A percentile compares a stretch with the other conserved stretches of the same genome.
These are phyloP conservation scores for Panellus pusillus DNA, from an alignment of 768 basidiomycete species.

Conservation along the genomic window DNA sequence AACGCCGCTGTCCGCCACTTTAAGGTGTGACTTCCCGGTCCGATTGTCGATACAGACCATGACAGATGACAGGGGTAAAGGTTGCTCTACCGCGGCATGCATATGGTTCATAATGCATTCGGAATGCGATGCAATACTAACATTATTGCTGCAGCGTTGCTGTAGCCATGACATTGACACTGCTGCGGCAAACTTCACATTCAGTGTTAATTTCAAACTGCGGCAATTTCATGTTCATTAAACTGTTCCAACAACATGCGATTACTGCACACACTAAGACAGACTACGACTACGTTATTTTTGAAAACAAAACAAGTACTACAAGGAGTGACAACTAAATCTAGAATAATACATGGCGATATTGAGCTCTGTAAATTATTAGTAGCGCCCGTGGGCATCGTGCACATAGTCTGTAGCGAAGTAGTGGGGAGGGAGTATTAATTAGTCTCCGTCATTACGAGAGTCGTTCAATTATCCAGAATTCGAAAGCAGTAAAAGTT, in stretches of 20 bases:
- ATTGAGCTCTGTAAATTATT: conserved; percentile 6
- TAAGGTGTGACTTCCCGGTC: neutral
- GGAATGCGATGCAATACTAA: too few species aligned
- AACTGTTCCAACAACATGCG: conserved; percentile 10
- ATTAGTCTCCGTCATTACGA: neutral
- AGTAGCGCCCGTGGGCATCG: neutral
- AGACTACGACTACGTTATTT: conserved; percentile 11
- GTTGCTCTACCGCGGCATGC: too few species aligned
- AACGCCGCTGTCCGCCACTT: neutral
- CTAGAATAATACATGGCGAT: conserved; percentile 9
- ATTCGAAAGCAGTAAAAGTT: neutral
- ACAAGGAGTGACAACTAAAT: conserved; percentile 1
- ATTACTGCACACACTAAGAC: conserved; percentile 10
- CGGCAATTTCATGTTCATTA: neutral
- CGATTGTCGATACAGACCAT: too few species aligned
- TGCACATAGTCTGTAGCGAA: too few species aligned
- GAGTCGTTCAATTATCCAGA: conserved; percentile 2
- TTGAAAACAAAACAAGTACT: conserved; percentile 6
- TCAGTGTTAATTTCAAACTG: too few species aligned
- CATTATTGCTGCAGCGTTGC: too few species aligned
- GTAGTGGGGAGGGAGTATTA: neutral
- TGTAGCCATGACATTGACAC: too few species aligned
- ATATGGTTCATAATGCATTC: too few species aligned
- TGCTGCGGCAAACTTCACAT: too few species aligned
- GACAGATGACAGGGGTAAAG: too few species aligned